Base-by-base conservation (phyloP, 371 early-diverging fungal genomes). In the Amoeboaphelidium protococcarum region DNA sequence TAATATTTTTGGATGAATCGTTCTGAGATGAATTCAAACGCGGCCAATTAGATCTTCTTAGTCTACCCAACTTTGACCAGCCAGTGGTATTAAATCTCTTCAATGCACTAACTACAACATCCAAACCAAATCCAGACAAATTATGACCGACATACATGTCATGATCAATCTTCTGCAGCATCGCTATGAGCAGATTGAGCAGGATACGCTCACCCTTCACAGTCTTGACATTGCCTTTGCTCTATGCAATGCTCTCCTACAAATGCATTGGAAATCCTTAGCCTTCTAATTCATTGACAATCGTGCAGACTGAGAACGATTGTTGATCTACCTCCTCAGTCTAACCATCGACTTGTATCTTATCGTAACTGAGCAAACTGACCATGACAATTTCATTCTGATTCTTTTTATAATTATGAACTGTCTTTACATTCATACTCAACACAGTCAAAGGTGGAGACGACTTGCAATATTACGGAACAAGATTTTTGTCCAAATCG, bases 141-240 rank as follows among this genome's bases (percentile, higher is more conserved):
- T 94, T 92, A 65, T 96, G 97, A 23, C 94, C 91, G n/a, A 90
- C 80, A 47, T 92, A 60, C 1, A 96, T 69, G 62, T 96, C 97
- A 0, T 95, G 95, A 55, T 96, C 97, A 16, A 57, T 42, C 31
- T 64, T 57, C 41, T 78, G 71, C 26, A 95, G 67, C 19, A 66
- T 63, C 2, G 86, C 84, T 53, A 61, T 47, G 19, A 65, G 40
- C 26, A 51, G 52, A 44, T 58, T 57, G 25, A 71, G 53, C 46
- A 75, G 51, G 13, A 55, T 47, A 0, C 59, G 47, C 31, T 71
- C 74, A 45, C 25, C 25, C 21, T 21, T 42, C 37, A 16, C 37
- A 31, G 37, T 31, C 16, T 31, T 16, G 10, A 6, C 16, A 10
- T 31, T 31, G 16, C 1, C 65, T 42, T 42, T 76, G 74, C 1